Percentiles rank a stretch among this genome's conserved stretches.
phyloP scores from a whole-genome alignment of 1,284 basidiomycete species.

The Trametes pubescens region DNA sequence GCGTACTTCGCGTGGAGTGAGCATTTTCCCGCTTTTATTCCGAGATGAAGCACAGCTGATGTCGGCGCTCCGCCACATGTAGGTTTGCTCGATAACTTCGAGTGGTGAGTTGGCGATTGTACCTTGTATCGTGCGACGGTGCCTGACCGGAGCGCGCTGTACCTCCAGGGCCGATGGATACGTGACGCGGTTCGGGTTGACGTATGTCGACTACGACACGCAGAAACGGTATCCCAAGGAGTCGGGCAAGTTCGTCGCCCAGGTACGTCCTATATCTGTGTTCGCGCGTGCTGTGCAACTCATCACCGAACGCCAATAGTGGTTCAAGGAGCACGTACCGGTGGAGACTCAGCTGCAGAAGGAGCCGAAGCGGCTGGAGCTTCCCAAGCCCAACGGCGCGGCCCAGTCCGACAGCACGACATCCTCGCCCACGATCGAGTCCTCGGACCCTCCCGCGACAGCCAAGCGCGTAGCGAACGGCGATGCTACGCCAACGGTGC shows the following conservation, averaged over 20 bases:
- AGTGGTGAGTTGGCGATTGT: conserved; percentile 57
- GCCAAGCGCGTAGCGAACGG: conserved; percentile 27
- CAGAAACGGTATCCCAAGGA: conserved; percentile 76
- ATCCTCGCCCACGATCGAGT: conserved; percentile 29
- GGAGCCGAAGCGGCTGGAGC: conserved; percentile 11
- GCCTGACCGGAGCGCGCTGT: not conserved
- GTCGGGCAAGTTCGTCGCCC: conserved; percentile 62
- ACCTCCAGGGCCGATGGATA: conserved; percentile 65
- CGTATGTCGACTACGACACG: conserved; percentile 75
- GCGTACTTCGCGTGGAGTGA: conserved; percentile 79
- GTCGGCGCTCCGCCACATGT: not conserved
- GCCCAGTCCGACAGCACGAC: conserved; percentile 20
- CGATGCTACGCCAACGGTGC: conserved; percentile 24
- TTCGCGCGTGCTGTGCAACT: not conserved
- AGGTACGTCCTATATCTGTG: conserved; percentile 39
- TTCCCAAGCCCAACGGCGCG: conserved; percentile 9
- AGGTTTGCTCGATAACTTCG: conserved; percentile 79
- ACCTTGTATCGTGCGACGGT: not conserved
- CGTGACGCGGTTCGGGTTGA: conserved; percentile 67
- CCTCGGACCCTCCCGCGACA: conserved; percentile 10
- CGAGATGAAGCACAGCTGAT: conserved; percentile 10
- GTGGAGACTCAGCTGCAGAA: conserved; percentile 23
- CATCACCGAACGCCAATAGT: conserved; percentile 25
- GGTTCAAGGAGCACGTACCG: conserved; percentile 43
- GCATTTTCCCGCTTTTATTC: conserved; percentile 20